Conservation (phyloP, 202 grass and related monocot genomes). For the Sporobolus alterniflorus region DNA sequence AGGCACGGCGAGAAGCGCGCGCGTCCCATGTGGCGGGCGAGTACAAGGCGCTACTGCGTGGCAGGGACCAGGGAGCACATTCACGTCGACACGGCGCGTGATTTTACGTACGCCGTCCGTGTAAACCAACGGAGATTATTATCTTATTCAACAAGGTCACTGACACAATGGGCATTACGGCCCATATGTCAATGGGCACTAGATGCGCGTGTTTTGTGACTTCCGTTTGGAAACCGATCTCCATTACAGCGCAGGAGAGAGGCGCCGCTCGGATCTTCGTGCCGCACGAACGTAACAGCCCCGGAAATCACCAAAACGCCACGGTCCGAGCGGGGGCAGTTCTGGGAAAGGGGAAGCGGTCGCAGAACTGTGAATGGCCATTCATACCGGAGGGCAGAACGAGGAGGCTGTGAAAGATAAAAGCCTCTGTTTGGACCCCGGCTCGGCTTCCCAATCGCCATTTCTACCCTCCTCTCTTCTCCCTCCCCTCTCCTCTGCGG, state of each 20-base stretch:
- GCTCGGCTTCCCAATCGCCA: slow-evolving; percentile 62
- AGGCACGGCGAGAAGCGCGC: accelerated
- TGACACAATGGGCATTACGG: neutral
- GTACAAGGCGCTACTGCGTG: neutral
- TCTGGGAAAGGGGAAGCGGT: slow-evolving; percentile 17
- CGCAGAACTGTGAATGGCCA: slow-evolving; percentile 41
- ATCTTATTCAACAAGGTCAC: neutral
- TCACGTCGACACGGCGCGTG: neutral
- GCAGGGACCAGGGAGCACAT: neutral
- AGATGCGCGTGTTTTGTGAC: neutral
- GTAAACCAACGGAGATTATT: neutral
- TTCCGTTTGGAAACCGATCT: neutral
- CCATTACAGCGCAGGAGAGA: slow-evolving; percentile 41
- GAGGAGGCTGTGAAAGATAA: slow-evolving; percentile 54
- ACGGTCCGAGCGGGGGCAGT: slow-evolving; percentile 29
- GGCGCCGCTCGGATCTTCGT: slow-evolving; percentile 23
- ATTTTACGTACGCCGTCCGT: neutral
- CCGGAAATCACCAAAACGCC: slow-evolving; percentile 31
- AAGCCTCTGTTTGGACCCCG: slow-evolving; percentile 66
- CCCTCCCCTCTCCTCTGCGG: neutral
- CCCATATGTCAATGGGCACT: neutral
- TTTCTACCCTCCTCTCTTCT: slow-evolving; percentile 56
- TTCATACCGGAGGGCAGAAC: neutral
- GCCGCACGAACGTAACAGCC: neutral
- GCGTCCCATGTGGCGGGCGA: neutral